Percentiles rank a stretch among this genome's conserved stretches.
Conservation (phyloP, 805 yeast genomes). For the Isabelozyma pseudorhagii region DNA sequence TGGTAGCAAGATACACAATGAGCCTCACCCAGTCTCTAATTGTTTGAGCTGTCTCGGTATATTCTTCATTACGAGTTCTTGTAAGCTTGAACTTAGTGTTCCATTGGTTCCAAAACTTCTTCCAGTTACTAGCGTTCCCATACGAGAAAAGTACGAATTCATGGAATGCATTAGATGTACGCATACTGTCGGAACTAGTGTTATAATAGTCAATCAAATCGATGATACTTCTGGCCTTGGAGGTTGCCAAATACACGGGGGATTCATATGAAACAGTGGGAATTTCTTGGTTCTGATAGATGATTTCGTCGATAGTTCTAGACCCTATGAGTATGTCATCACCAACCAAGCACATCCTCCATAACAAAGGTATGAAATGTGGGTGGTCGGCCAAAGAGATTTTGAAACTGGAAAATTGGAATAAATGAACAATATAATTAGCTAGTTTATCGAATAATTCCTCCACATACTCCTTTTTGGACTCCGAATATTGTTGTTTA, state of each 20-base stretch:
- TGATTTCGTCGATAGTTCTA: slow-evolving; percentile 18
- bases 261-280: slow-evolving; percentile 4
- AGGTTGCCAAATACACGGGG: slow-evolving; percentile 17
- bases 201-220: slow-evolving; percentile 22
- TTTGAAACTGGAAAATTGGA: slow-evolving; percentile 20
- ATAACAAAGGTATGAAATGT: slow-evolving; percentile 31
- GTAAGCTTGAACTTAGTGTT: slow-evolving; percentile 14
- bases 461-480: slow-evolving; percentile 13
- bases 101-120: slow-evolving; percentile 39
- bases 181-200: slow-evolving; percentile 3
- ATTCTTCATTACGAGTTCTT: slow-evolving; percentile 1
- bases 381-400: slow-evolving; percentile 21
- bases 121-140: slow-evolving; percentile 39
- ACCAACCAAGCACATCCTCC: slow-evolving; percentile 25
- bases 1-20: slow-evolving; percentile 27
- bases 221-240: slow-evolving; percentile 27
- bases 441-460: slow-evolving; percentile 20
- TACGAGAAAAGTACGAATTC: slow-evolving; percentile 34
- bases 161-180: slow-evolving; percentile 9
- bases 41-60: slow-evolving; percentile 1
- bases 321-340: slow-evolving; percentile 18
- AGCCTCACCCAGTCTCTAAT: slow-evolving; percentile 29
- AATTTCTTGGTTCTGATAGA: slow-evolving; percentile 11
- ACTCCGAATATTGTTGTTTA: slow-evolving; percentile 2
- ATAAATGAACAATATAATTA: slow-evolving; percentile 21